Percentiles rank a stretch among this genome's conserved stretches.
Evolutionary conservation across 306 rosid species (phyloP).

Genomic region (Ceratonia siliqua): DNA sequence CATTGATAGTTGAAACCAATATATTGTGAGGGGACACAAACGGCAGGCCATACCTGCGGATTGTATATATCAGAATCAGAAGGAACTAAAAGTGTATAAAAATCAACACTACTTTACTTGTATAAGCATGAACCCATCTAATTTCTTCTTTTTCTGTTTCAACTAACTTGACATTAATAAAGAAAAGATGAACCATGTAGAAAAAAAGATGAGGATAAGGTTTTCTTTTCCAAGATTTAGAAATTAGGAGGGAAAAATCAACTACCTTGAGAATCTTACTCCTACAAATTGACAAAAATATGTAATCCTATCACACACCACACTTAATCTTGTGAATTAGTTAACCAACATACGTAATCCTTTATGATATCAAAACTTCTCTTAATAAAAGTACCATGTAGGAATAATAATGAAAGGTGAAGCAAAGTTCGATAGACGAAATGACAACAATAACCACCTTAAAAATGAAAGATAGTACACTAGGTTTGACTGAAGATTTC

Average conservation of each 20-base stretch:
- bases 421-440: neutral
- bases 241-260: neutral
- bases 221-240: neutral
- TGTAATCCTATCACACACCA: neutral
- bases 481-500: constrained; percentile 26
- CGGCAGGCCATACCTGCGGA: constrained; percentile 83
- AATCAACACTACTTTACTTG: neutral
- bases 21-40: constrained; percentile 83
- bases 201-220: neutral
- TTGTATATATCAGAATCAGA: neutral
- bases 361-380: neutral
- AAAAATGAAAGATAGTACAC: constrained; percentile 17
- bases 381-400: neutral
- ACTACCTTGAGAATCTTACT: neutral
- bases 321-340: neutral
- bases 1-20: constrained; percentile 75
- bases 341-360: neutral
- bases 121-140: neutral
- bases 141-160: neutral
- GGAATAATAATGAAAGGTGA: neutral
- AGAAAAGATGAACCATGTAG: neutral
- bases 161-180: neutral
- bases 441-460: neutral
- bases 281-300: neutral
- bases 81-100: neutral